Percentiles rank a stretch among this genome's conserved stretches.
Conservation (phyloP, 1,284 basidiomycete species). For the Apiotrichum akiyoshidainum region DNA sequence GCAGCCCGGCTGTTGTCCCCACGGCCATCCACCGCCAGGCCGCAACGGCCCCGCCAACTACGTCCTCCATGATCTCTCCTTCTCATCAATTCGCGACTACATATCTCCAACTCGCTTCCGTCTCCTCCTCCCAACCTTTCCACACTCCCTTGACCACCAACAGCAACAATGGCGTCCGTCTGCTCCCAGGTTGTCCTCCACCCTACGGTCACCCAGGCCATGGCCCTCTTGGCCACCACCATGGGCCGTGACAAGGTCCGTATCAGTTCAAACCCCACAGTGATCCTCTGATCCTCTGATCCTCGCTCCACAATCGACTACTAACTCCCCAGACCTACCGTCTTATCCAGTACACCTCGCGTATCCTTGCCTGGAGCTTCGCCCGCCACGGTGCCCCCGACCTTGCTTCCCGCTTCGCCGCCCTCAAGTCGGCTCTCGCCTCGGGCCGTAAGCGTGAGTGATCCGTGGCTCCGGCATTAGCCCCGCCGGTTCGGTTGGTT, state of each 20-base stretch:
- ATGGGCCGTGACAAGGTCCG: slow-evolving; percentile 82
- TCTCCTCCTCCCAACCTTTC: not conserved
- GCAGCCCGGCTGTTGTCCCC: no score
- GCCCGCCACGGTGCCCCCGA: slow-evolving; percentile 62
- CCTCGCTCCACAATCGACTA: not conserved
- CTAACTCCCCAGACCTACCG: slow-evolving; percentile 67
- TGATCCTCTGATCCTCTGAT: not conserved
- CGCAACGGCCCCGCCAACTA: no score
- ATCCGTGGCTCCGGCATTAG: not conserved
- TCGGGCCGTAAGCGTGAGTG: slow-evolving; percentile 71
- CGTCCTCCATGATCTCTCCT: no score
- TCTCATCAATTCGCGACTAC: no score
- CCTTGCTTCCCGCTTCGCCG: slow-evolving; percentile 69
- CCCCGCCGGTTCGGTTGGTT: not conserved
- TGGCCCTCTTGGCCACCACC: slow-evolving; percentile 76
- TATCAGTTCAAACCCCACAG: not conserved
- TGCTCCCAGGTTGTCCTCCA: slow-evolving; percentile 79
- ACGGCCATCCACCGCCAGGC: no score
- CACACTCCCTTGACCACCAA: not conserved
- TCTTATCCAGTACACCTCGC: slow-evolving; percentile 84
- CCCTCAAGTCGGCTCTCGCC: slow-evolving; percentile 73
- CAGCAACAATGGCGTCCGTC: slow-evolving; percentile 40
- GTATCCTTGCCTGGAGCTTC: slow-evolving; percentile 83
- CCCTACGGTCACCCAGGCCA: slow-evolving; percentile 68
- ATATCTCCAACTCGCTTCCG: not conserved